These are phyloP conservation scores for Oemleria cerasiformis DNA, from an alignment of 306 rosid species.

Conservation along the genomic window DNA sequence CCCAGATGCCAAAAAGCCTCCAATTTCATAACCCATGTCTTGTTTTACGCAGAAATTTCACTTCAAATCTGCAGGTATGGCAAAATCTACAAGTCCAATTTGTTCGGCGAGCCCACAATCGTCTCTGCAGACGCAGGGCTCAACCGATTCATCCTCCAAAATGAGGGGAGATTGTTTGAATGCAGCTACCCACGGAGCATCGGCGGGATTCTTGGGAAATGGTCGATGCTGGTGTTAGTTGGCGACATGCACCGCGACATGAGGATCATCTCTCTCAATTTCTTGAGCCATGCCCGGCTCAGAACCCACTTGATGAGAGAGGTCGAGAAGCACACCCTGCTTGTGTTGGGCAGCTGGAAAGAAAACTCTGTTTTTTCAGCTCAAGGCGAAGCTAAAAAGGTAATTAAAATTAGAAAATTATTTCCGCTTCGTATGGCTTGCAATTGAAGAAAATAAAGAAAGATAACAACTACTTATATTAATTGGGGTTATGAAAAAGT, in stretches of 20 bases:
- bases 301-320: constrained; percentile 66
- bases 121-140: constrained; percentile 95
- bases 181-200: constrained; percentile 96
- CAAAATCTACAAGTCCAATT: constrained; percentile 74
- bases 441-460: neutral
- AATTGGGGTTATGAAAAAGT: constrained; percentile 14
- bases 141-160: constrained; percentile 79
- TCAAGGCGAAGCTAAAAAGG: constrained; percentile 93
- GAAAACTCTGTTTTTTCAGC: constrained; percentile 63
- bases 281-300: constrained; percentile 78
- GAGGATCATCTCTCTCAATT: constrained; percentile 81
- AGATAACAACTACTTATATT: neutral
- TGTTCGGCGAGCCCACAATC: constrained; percentile 86
- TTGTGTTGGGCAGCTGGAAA: constrained; percentile 70
- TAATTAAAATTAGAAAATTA: neutral
- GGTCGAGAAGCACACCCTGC: constrained; percentile 68
- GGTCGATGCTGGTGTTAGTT: constrained; percentile 97
- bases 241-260: constrained; percentile 99
- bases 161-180: constrained; percentile 90
- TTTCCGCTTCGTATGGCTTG: neutral
- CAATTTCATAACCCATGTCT: constrained; percentile 10
- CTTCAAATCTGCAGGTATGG: constrained; percentile 58
- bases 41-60: neutral
- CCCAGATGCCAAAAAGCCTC: neutral
- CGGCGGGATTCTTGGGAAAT: constrained; percentile 93